Evolutionary conservation across 805 yeast genomes (phyloP), one percentile per base, ranked within the genome.

Genomic region (Starmerella stigmatis): DNA sequence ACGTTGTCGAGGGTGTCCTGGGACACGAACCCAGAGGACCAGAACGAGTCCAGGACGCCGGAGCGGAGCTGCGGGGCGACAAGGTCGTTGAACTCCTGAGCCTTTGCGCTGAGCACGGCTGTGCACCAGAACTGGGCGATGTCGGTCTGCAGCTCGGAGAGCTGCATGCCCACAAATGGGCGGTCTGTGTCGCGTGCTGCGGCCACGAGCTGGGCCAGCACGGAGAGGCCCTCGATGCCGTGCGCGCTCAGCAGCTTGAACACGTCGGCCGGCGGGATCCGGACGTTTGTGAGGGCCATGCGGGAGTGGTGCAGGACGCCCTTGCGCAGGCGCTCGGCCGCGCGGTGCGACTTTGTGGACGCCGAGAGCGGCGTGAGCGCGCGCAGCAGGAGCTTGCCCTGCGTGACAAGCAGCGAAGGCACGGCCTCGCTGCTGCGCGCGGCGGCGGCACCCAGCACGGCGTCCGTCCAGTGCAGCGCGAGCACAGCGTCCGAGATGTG

Each of bases 1-100:
- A 51, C 43, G 2, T 62, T 50, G 17, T 58, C 60, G 42, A 78
- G 67, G 4, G 62, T 58, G 0, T 62, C 67, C 15, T 64, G 62
- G 8, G 62, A 54, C 13, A 78, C 56, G 9, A 52, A 16, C 3
- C 12, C 43, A 3, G 16, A 29, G 1, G 25, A 13, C 50, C 50
- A 49, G 19, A 50, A 21, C 4, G 46, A 11, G 19, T 33, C 37
- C 5, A 49, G 39, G 5, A 36, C 44, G 13, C 34, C 45, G 6
- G 42, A 17, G 1, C 59, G 55, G 3, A 60, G 51, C 7, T 57
- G 25, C 2, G 44, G 45, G 15, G 15, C 36, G 12, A 51, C 34
- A 1, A 7, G 5, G 4, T 43, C 49, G 7, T 50, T 33, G 29
- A 58, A 53, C 2, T 58, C 55, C 15, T 34, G 41, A 2, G 48